Base-by-base conservation (phyloP, 768 basidiomycete species). In the Fomitopsis pulvina region DNA sequence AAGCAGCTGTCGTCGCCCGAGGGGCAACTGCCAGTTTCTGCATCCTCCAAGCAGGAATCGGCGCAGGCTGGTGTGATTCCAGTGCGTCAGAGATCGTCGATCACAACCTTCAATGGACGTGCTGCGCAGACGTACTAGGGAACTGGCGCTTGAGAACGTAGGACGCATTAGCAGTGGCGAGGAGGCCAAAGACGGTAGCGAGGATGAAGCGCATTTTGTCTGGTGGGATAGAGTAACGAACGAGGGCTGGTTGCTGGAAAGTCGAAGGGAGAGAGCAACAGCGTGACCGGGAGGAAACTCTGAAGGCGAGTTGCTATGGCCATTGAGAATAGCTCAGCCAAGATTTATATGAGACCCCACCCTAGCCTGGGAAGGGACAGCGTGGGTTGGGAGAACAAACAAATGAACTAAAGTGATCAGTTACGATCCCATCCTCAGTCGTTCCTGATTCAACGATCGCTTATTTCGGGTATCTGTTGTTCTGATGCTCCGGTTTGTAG, bases 161-260 rank as follows among this genome's bases (percentile, higher is more conserved):
- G 34, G 34, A 37, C 34, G 42, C 18, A 24, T 43, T 53, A 50
- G 49, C 57, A 41, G 55, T 60, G 30, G 60, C 57, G 57, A 69
- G 65, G 56, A 68, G 60, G 52, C 69, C 62, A 62, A 75, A 62
- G 61, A 70, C 55, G 50, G 63, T 32, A 52, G 68, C 61, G 56
- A 72, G 37, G 51, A 74, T 64, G 71, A 77, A 76, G 63, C 75
- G 81, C 83, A 85, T 85, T 48, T 42, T 74, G 55, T 48, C 9
- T 29, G 41, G 42, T 25, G 41, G 30, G 4, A 37, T 28, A 48
- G 47, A 37, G 26, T 30, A 54, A 41, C 50, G 55, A 51, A 29
- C 16, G 49, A 41, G 47, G 46, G 50, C 51, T 49, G 56, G 47
- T 38, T 44, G 49, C 26, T 32, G 52, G 44, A 24, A 43, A 48